Percentiles rank a stretch among this genome's conserved stretches.
Evolutionary conservation across 2,329 filamentous ascomycete genomes (phyloP).

Genomic region (Teratosphaeria epicoccoides): DNA sequence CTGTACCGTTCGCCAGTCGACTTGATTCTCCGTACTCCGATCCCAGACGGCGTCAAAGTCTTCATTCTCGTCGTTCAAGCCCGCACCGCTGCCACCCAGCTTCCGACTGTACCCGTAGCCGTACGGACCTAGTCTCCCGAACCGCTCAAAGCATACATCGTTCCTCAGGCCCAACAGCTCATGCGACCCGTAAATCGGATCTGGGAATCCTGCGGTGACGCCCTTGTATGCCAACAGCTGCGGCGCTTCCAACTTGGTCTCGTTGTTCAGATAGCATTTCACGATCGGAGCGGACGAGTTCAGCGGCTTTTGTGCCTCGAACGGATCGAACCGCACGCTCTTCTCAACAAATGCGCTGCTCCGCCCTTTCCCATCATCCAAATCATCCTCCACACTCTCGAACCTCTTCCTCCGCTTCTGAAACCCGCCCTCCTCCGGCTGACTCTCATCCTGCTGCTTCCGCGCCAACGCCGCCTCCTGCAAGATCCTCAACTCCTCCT

Average conservation of each 20-base stretch:
- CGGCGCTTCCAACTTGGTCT: constrained; percentile 56
- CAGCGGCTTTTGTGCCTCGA: constrained; percentile 21
- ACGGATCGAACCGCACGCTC: constrained; percentile 47
- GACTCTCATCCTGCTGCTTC: constrained; percentile 29
- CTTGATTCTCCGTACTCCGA: constrained; percentile 46
- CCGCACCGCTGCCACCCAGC: constrained; percentile 73
- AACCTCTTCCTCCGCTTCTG: constrained; percentile 15
- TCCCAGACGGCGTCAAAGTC: constrained; percentile 71
- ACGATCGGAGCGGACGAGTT: constrained; percentile 37
- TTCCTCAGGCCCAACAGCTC: constrained; percentile 66
- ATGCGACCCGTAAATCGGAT: constrained; percentile 78
- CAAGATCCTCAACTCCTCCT: constrained; percentile 37
- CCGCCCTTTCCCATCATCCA: not conserved
- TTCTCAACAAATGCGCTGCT: constrained; percentile 1
- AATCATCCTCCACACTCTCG: constrained; percentile 7
- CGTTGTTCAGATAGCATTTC: constrained; percentile 68
- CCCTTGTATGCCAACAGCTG: constrained; percentile 64
- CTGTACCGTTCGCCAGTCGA: constrained; percentile 66
- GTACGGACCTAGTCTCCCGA: constrained; percentile 78
- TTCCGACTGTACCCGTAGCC: constrained; percentile 74
- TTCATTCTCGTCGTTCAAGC: constrained; percentile 71
- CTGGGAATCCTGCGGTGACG: constrained; percentile 72
- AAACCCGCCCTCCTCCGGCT: constrained; percentile 22
- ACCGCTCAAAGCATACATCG: constrained; percentile 87
- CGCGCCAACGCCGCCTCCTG: constrained; percentile 22